Evolutionary conservation across 139 green algal species (phyloP).

Genomic region (Chloropicon primus): DNA sequence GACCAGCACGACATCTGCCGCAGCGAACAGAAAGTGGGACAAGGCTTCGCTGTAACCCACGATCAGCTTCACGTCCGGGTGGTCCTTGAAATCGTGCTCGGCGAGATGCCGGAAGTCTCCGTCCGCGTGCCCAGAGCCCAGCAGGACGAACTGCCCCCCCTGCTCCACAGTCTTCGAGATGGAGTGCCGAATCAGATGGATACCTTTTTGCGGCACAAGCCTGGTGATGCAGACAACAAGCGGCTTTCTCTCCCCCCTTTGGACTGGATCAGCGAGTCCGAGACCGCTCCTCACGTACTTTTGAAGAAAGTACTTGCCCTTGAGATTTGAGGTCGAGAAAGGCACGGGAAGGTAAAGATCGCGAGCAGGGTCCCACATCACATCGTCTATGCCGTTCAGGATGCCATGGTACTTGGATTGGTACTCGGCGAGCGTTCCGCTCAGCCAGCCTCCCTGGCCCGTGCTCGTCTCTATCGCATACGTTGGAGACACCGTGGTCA

Average conservation of each 20-base stretch:
- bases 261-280: constrained; percentile 36
- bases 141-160: constrained; percentile 83
- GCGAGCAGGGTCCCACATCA: constrained; percentile 58
- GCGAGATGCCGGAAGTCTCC: constrained; percentile 61
- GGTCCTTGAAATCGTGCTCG: constrained; percentile 36
- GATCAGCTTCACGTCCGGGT: background rate
- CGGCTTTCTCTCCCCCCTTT: constrained; percentile 46
- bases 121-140: constrained; percentile 71
- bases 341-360: constrained; percentile 61
- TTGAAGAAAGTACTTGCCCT: constrained; percentile 74
- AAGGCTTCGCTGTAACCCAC: constrained; percentile 40
- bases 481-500: constrained; percentile 81
- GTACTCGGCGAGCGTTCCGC: constrained; percentile 39
- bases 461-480: constrained; percentile 69
- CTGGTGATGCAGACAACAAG: constrained; percentile 76
- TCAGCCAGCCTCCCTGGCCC: constrained; percentile 47
- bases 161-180: constrained; percentile 46
- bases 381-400: constrained; percentile 87
- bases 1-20: constrained; percentile 81
- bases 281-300: constrained; percentile 52
- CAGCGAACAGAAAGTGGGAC: constrained; percentile 77
- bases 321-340: constrained; percentile 35
- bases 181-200: constrained; percentile 77
- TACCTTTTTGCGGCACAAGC: constrained; percentile 73
- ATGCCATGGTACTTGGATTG: constrained; percentile 63